Evolutionary conservation across 345 rosid genomes (phyloP), one percentile per base, ranked within the genome.

Genomic region (Pistacia atlantica): DNA sequence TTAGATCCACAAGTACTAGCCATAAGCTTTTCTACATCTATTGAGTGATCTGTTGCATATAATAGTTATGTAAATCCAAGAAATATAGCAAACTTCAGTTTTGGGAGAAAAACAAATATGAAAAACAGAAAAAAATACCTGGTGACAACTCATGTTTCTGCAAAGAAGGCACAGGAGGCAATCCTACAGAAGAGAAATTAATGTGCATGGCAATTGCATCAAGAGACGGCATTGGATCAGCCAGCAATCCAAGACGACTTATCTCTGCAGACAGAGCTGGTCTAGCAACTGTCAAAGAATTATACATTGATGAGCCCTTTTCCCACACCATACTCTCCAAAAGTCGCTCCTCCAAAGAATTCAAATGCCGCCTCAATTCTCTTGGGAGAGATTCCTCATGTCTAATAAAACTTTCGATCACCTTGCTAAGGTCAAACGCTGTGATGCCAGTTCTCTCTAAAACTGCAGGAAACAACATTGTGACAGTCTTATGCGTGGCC

Each of bases 281-380:
- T 78, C 89, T 90, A 68, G 99, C 99, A 80, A 93, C 94, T 38
- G 87, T 83, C 89, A 96, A 84, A 56, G 98, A 96, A 79, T 96
- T 96, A 88, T 91, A 96, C 97, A 93, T 88, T 55, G 99, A 93
- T 51, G 97, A 96, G 68, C 97, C 97, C 81, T 89, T 96, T 80
- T 92, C 97, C 99, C 98, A 96, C 22, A 93, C 99, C 99, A 96
- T 91, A 83, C 96, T 93, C 88, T 96, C 98, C 80, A 96, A 81
- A 80, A 96, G 97, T 56, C 95, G 86, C 88, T 96, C 97, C 87
- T 96, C 99, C 83, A 96, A 75, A 17, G 98, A 93, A 84, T 93
- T 96, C 72, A 96, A 83, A 87, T 96, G 99, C 80, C 99, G 90
- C 84, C 97, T 91, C 80, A 96, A 76, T 85, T 96, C 99, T 80